Evolutionary conservation across 2,329 filamentous ascomycete species (phyloP), one percentile per base, ranked within the genome.

Genomic region (Sporothrix euskadiensis): DNA sequence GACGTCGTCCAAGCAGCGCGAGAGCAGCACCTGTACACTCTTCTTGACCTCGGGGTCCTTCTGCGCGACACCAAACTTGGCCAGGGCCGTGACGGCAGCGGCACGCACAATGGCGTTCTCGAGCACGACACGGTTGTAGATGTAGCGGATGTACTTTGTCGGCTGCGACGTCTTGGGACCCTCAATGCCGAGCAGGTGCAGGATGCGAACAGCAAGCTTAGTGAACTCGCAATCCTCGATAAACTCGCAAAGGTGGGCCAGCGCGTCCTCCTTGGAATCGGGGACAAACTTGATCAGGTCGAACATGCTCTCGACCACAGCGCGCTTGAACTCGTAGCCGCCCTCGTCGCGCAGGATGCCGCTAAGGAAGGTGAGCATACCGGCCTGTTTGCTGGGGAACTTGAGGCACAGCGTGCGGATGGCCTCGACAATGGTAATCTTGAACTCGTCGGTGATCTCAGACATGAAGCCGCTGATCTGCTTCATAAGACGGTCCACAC

Each of bases 221-320:
- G 96, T 98, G 82, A 98, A 99, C 81, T 99, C 96, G 84, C 96
- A 99, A 81, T 99, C 96, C 83, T 99, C 96, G 77, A 99, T 99
- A 81, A 99, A 99, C 81, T 99, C 96, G 84, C 96, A 98, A 30
- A 99, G 89, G 80, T 98, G 96, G 16, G 95, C 93, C 68, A 99
- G 89, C 22, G 96, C 95, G 77, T 91, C 89, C 79, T 91, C 89
- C 82, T 91, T 91, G 44, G 89, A 90, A 74, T 98, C 96, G 0
- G 96, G 96, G 3, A 99, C 95, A 79, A 99, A 99, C 82, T 98
- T 98, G 86, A 99, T 98, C 73, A 99, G 85, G 79, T 99, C 96
- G 80, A 99, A 98, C 91, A 99, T 98, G 87, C 94, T 97, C 85
- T 99, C 96, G 26, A 99, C 95, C 12, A 99, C 95, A 71, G 94